Conservation (phyloP, 176 grass and related monocot genomes). For the Bromus sterilis region DNA sequence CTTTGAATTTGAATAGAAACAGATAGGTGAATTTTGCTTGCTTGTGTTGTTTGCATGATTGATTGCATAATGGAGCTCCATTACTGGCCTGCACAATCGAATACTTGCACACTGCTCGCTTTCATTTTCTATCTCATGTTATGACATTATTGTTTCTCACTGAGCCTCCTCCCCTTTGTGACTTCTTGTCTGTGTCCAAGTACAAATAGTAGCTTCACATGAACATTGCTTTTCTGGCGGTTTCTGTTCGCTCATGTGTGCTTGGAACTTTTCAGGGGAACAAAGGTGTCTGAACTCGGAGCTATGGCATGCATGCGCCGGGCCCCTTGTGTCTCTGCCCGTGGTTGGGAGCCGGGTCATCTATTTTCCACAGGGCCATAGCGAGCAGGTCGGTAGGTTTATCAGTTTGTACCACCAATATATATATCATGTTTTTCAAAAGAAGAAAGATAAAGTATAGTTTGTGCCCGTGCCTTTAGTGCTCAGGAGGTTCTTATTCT, state of each 20-base stretch:
- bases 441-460: neutral
- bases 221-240: constrained; percentile 36
- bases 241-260: constrained; percentile 40
- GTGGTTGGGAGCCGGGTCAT: constrained; percentile 76
- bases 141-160: constrained; percentile 23
- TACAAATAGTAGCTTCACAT: constrained; percentile 43
- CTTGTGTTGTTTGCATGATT: neutral
- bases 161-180: constrained; percentile 5
- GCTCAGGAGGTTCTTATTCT: neutral
- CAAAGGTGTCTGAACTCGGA: constrained; percentile 96
- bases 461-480: neutral
- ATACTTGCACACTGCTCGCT: constrained; percentile 1
- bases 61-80: neutral
- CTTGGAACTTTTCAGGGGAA: constrained; percentile 72
- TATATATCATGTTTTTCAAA: neutral
- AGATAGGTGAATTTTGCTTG: neutral
- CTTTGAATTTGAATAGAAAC: neutral
- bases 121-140: constrained; percentile 5
- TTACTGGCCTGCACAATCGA: neutral
- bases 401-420: neutral
- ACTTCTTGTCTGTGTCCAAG: constrained; percentile 21
- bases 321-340: constrained; percentile 89
- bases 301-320: constrained; percentile 98
- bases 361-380: constrained; percentile 97
- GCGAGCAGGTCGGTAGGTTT: constrained; percentile 78